Conservation (phyloP, 305 asterid genomes). For the Fraxinus xanthoxyloides region DNA sequence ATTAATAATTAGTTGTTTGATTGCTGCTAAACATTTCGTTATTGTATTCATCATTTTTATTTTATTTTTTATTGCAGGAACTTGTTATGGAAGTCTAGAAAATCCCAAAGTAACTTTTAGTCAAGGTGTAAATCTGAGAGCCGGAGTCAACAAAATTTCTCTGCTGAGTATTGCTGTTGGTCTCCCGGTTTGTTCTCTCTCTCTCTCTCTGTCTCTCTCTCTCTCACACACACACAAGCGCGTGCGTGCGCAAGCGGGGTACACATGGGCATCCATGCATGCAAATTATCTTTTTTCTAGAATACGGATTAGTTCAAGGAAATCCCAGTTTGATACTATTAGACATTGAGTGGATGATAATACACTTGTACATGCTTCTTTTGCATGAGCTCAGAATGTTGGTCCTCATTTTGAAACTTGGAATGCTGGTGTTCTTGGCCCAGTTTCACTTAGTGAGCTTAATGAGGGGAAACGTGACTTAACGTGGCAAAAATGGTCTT, state of each 20-base stretch:
- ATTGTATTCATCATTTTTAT: neutral
- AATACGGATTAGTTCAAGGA: neutral
- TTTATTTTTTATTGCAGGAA: slow-evolving; percentile 54
- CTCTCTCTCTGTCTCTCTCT: slow-evolving; percentile 20
- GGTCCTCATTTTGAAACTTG: slow-evolving; percentile 98
- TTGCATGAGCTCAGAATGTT: slow-evolving; percentile 54
- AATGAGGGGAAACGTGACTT: slow-evolving; percentile 85
- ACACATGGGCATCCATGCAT: neutral
- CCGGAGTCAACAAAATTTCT: slow-evolving; percentile 83
- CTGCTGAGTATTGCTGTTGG: slow-evolving; percentile 98
- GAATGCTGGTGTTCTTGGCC: slow-evolving; percentile 99
- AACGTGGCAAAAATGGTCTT: slow-evolving; percentile 98
- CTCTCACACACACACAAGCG: neutral
- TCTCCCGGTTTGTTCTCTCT: slow-evolving; percentile 68
- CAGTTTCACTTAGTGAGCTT: slow-evolving; percentile 88
- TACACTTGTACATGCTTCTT: slow-evolving; percentile 16
- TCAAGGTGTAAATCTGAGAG: slow-evolving; percentile 63
- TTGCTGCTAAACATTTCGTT: neutral
- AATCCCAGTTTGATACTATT: slow-evolving; percentile 1
- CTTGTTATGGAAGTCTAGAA: slow-evolving; percentile 83
- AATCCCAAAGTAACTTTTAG: slow-evolving; percentile 83
- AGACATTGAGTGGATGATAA: neutral
- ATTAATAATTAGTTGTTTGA: neutral
- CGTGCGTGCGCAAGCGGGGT: neutral
- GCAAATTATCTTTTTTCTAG: neutral